Base-by-base conservation (phyloP, 306 rosid genomes). In the Trichosanthes cucumerina region DNA sequence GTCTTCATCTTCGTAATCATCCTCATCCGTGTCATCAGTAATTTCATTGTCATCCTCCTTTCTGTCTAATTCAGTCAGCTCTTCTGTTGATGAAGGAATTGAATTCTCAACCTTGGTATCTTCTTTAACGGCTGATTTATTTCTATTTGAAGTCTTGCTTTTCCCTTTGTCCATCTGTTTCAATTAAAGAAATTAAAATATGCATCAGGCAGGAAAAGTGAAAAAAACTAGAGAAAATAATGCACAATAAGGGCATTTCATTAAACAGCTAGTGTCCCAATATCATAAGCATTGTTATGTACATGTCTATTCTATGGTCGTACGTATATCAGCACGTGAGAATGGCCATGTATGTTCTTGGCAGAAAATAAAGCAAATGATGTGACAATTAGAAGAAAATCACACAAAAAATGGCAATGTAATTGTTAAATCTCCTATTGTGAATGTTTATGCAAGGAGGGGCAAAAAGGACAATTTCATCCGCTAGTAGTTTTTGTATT, bases 91-190 rank as follows among this genome's bases (percentile, higher is more conserved):
- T 68, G 88, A 81, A 18, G 92, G 96, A 63, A 86, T 89, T 79
- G 86, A 73, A 50, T 89, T 83, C 16, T 91, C 89, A 73, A 76
- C 96, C 88, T 88, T 83, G 53, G 79, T 84, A 53, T 80, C 97
- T 57, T 75, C 83, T 59, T 84, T 79, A 11, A 83, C 57, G 2
- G 81, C 59, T 24, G 33, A 28, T 72, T 46, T 46, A 18, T 52
- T 72, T 49, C 26, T 47, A 26, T 47, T 81, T 26, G 85, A 82
- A 82, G 84, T 81, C 47, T 85, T 85, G 18, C 90, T 14, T 59
- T 86, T 91, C 2, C 74, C 90, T 83, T 85, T 90, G 85, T 91
- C 85, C 97, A 95, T 86, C 97, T 92, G 87, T 80, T 63, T 24
- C 60, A 52, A 46, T 11, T 3, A 34, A 59, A 49, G 76, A 8